Percentiles rank a stretch among this genome's conserved stretches.
Evolutionary conservation across 169 alveolate genomes (phyloP).

Genomic region (Plasmodium coatneyi): DNA sequence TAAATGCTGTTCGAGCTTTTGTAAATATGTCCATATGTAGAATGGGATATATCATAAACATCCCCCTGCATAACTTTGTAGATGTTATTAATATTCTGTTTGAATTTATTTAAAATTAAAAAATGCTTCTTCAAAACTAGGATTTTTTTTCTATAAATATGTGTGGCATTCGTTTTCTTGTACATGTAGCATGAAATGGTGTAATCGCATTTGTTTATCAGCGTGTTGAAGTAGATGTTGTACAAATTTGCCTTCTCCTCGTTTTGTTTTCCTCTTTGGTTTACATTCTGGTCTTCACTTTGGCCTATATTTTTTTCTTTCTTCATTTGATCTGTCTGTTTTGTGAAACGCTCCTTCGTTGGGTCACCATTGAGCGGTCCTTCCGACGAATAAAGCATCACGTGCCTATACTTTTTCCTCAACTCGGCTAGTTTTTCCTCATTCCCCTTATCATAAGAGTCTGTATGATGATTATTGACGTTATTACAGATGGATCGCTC

Average conservation of each 20-base stretch:
- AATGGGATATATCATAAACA: constrained; percentile 54
- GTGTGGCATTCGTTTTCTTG: constrained; percentile 62
- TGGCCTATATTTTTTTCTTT: neutral
- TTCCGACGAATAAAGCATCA: neutral
- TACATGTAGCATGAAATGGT: constrained; percentile 64
- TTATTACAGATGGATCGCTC: neutral
- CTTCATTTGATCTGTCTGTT: neutral
- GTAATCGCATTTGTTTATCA: constrained; percentile 57
- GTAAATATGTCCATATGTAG: constrained; percentile 35
- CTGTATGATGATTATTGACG: neutral
- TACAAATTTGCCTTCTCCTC: neutral
- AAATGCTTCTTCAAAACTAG: constrained; percentile 36
- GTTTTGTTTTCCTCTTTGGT: neutral
- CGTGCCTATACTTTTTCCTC: neutral
- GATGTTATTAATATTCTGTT: constrained; percentile 47
- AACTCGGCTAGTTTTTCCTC: neutral
- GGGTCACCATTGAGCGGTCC: neutral
- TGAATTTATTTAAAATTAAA: constrained; percentile 45
- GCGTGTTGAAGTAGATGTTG: constrained; percentile 33
- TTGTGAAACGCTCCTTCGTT: neutral
- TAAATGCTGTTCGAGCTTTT: constrained; percentile 52
- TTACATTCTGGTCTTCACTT: neutral
- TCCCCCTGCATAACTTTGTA: constrained; percentile 22
- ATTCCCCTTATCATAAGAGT: neutral
- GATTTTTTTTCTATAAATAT: constrained; percentile 63